These are phyloP conservation scores for Aspergillus pseudotamarii DNA, from an alignment of 2,329 filamentous ascomycete species.

Conservation along the genomic window DNA sequence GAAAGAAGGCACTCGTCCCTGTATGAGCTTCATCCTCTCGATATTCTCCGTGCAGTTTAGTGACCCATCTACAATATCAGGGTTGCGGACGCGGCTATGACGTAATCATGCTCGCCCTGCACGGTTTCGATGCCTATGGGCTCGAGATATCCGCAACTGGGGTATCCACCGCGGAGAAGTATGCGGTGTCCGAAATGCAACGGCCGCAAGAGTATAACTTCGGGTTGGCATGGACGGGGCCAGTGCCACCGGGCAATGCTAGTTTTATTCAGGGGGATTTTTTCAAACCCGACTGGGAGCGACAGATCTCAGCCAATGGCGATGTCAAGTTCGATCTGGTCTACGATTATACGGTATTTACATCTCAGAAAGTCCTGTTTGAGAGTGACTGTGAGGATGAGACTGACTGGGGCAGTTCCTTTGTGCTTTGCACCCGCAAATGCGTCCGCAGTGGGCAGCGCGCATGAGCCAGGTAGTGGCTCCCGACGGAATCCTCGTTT, in stretches of 20 bases:
- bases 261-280: conserved; percentile 62
- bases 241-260: conserved; percentile 28
- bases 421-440: conserved; percentile 59
- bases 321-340: conserved; percentile 19
- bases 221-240: background rate
- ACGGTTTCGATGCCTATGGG: conserved; percentile 34
- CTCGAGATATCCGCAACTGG: conserved; percentile 32
- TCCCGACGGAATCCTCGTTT: conserved; percentile 57
- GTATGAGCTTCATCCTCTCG: conserved; percentile 14
- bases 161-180: conserved; percentile 18
- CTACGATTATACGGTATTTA: conserved; percentile 54
- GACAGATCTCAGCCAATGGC: background rate
- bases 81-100: conserved; percentile 40
- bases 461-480: conserved; percentile 56
- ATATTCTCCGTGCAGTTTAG: background rate
- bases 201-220: background rate
- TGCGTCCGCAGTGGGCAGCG: conserved; percentile 58
- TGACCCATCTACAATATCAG: conserved; percentile 14
- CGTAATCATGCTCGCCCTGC: conserved; percentile 34
- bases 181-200: background rate
- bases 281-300: conserved; percentile 17
- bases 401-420: conserved; percentile 54
- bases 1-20: conserved; percentile 34
- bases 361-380: background rate
- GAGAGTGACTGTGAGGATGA: background rate